phyloP scores from a whole-genome alignment of 2,329 filamentous ascomycete genomes.

The Sporothrix mexicana region DNA sequence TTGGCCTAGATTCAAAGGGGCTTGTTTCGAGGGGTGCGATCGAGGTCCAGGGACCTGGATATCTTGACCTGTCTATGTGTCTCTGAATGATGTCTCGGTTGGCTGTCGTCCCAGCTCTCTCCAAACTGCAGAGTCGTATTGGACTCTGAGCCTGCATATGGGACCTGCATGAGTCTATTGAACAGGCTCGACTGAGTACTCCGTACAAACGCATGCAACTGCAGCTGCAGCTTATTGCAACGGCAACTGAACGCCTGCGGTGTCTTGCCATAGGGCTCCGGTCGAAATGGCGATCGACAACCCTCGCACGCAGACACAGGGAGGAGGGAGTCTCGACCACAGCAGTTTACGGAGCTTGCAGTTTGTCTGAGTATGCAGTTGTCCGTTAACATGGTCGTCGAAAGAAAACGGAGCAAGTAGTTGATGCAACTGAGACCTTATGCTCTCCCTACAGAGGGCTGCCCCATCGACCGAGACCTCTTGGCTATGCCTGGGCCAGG shows the following conservation, averaged over 20 bases:
- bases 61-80: neutral
- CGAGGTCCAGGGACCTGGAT: neutral
- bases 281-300: slow-evolving; percentile 31
- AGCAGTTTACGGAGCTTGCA: neutral
- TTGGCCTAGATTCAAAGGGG: slow-evolving; percentile 11
- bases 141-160: neutral
- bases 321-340: slow-evolving; percentile 23
- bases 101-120: no score
- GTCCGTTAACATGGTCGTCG: neutral
- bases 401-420: neutral
- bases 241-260: neutral
- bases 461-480: slow-evolving; percentile 11
- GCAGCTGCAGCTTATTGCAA: no score
- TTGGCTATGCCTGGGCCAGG: slow-evolving; percentile 6
- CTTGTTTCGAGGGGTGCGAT: neutral
- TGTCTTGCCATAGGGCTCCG: slow-evolving; percentile 6
- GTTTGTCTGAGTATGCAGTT: no score
- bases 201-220: no score
- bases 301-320: slow-evolving; percentile 17
- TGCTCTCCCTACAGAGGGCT: slow-evolving; percentile 13
- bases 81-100: neutral
- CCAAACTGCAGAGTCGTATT: slow-evolving; percentile 17
- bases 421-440: neutral
- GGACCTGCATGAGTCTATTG: slow-evolving; percentile 4
- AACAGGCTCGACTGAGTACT: no score